phyloP scores from a whole-genome alignment of 371 early-diverging fungal species.

The Mortierella sp. region DNA sequence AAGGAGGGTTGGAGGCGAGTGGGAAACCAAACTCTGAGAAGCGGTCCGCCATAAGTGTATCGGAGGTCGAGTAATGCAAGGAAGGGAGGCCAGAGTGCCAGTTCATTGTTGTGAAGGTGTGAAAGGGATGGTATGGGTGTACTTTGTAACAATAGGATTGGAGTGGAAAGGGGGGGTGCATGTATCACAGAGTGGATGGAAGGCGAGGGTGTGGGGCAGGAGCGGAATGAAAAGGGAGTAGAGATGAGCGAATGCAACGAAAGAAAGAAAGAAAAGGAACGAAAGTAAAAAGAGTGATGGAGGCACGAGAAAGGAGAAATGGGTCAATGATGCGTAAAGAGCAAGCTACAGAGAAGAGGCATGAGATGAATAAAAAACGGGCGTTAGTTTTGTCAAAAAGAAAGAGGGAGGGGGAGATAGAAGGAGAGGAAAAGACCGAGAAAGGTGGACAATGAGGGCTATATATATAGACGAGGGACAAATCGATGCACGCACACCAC shows the following conservation, averaged over 20 bases:
- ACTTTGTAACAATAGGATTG: background rate
- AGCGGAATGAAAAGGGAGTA: background rate
- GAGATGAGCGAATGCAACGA: background rate
- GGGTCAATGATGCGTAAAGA: background rate
- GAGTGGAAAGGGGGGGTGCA: background rate
- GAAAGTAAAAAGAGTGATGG: background rate
- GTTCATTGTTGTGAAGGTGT: background rate
- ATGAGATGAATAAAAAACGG: background rate
- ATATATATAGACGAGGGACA: background rate
- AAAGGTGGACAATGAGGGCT: background rate
- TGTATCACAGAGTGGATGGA: background rate
- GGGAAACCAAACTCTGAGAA: constrained; percentile 1
- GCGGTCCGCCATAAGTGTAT: background rate
- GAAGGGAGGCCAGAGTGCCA: constrained; percentile 8
- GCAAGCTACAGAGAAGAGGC: background rate
- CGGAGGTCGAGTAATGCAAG: background rate
- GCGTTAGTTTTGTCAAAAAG: background rate
- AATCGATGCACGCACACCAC: background rate
- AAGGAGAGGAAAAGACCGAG: background rate
- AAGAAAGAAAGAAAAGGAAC: background rate
- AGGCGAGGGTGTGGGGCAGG: background rate
- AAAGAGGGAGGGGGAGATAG: no score
- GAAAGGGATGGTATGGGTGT: background rate
- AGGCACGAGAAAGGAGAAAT: background rate
- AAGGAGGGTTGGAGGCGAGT: background rate